These are phyloP conservation scores for Suillus clintonianus DNA, from an alignment of 768 basidiomycete genomes.

Conservation along the genomic window DNA sequence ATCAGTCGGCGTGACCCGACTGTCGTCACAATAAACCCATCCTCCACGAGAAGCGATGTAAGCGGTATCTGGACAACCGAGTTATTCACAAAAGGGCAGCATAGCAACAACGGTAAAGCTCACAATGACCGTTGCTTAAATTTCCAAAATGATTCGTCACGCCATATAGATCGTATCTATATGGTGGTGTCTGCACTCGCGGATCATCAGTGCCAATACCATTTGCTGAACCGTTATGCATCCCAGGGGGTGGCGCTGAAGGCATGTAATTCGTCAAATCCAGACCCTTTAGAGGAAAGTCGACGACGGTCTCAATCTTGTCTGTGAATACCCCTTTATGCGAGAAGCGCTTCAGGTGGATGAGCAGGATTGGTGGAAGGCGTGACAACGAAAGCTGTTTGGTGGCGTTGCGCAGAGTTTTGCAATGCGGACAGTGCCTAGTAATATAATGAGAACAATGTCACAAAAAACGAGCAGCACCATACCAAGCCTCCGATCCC, in stretches of 20 bases:
- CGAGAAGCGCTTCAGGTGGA: constrained; percentile 92
- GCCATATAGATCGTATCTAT: constrained; percentile 90
- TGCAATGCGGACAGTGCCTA: constrained; percentile 96
- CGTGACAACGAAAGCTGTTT: constrained; percentile 90
- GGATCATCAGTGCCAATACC: constrained; percentile 59
- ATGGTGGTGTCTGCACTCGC: constrained; percentile 81
- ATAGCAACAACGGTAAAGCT: constrained; percentile 28
- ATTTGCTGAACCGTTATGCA: constrained; percentile 51
- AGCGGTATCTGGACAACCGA: constrained; percentile 72
- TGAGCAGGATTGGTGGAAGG: constrained; percentile 88
- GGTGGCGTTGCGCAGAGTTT: constrained; percentile 79
- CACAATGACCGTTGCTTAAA: constrained; percentile 94
- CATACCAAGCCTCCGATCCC: constrained; percentile 91
- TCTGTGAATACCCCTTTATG: constrained; percentile 91
- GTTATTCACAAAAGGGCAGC: neutral
- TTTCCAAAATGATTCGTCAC: constrained; percentile 97
- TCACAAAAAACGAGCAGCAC: neutral
- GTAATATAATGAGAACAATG: neutral
- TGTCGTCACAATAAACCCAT: constrained; percentile 96
- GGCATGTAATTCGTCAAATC: constrained; percentile 87
- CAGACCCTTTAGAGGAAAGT: constrained; percentile 72
- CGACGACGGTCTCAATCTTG: constrained; percentile 93
- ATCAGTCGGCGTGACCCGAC: constrained; percentile 73
- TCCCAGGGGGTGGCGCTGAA: constrained; percentile 67
- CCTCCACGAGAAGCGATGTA: constrained; percentile 83